Evolutionary conservation across 1,284 basidiomycete genomes (phyloP).

Genomic region (Austroboletus niveus): DNA sequence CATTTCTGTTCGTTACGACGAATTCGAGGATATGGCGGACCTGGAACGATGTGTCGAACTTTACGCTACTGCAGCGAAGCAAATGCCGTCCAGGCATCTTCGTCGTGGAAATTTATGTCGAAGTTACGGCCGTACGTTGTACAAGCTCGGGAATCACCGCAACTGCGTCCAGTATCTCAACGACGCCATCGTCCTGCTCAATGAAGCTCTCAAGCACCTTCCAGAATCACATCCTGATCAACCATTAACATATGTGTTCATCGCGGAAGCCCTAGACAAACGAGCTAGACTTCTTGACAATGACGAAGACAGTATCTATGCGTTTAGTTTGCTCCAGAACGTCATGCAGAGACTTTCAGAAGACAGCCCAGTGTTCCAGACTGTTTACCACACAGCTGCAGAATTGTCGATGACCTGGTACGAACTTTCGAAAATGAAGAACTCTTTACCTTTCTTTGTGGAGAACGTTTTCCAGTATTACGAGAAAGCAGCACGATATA

Average conservation of each 20-base stretch:
- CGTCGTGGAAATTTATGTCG: conserved; percentile 6
- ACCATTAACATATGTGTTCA: background rate
- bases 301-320: background rate
- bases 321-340: background rate
- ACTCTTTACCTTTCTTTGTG: background rate
- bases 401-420: conserved; percentile 1
- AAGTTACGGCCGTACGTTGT: conserved; percentile 12
- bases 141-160: conserved; percentile 2
- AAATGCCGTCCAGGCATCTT: conserved; percentile 15
- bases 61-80: conserved; percentile 10
- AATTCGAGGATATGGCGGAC: conserved; percentile 5
- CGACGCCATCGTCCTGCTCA: conserved; percentile 12
- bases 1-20: conserved; percentile 8
- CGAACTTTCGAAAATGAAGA: background rate
- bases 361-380: background rate
- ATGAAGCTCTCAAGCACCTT: conserved; percentile 7
- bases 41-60: conserved; percentile 10
- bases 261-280: conserved; percentile 6
- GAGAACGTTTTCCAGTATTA: conserved; percentile 17
- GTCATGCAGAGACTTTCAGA: conserved; percentile 6
- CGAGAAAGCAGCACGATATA: conserved; percentile 11
- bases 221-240: conserved; percentile 15
- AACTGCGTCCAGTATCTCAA: conserved; percentile 6
- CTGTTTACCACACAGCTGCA: conserved; percentile 1
- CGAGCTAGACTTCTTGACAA: background rate